Percentiles rank a stretch among this genome's conserved stretches.
Conservation (phyloP, 129 eudicot species). For the Arctium lappa region DNA sequence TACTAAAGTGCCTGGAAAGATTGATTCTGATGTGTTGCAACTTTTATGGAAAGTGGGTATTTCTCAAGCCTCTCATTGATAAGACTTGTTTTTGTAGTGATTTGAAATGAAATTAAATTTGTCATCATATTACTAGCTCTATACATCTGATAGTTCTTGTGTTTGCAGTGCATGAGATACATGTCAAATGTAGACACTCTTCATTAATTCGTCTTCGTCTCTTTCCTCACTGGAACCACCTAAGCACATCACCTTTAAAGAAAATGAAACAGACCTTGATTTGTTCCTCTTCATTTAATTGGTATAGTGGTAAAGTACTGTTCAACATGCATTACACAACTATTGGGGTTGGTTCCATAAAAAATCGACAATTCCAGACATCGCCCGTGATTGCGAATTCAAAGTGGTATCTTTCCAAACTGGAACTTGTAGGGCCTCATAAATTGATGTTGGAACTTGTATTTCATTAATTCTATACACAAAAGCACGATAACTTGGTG, state of each 20-base stretch:
- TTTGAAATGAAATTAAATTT: neutral
- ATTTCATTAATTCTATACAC: too few relatives aligned
- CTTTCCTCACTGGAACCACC: neutral
- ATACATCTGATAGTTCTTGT: neutral
- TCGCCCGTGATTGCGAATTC: neutral
- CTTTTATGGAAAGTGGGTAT: slow-evolving; percentile 80
- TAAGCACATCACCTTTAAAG: neutral
- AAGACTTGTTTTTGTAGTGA: neutral
- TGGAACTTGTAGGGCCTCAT: too few relatives aligned
- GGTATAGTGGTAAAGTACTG: too few relatives aligned
- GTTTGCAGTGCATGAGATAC: neutral
- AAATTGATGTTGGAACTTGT: too few relatives aligned
- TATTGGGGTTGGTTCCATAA: neutral
- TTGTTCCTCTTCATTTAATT: neutral
- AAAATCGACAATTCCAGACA: neutral
- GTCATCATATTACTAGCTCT: neutral
- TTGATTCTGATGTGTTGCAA: slow-evolving; percentile 80
- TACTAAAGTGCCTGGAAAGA: slow-evolving; percentile 85
- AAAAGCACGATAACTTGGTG: too few relatives aligned
- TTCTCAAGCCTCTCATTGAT: neutral
- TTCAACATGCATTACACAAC: neutral
- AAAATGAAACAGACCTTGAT: neutral
- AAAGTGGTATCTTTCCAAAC: too few relatives aligned
- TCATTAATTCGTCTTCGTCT: neutral
- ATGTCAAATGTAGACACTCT: neutral